Percentiles rank a stretch among this genome's conserved stretches.
These are phyloP conservation scores for Osmozyma mogii DNA, from an alignment of 805 yeast genomes.

Conservation along the genomic window DNA sequence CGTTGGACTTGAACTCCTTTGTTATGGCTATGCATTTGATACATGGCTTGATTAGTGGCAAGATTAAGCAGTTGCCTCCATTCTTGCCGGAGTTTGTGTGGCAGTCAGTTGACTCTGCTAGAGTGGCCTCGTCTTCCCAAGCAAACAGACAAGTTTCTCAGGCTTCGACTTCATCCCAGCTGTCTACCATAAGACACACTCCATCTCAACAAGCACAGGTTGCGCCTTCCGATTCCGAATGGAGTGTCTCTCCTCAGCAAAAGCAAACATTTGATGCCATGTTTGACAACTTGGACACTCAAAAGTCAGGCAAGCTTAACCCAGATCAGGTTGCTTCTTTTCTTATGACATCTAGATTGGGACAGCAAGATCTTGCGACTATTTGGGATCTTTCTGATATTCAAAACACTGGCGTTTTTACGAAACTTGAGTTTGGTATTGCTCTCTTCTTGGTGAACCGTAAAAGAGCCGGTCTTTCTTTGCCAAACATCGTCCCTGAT, in stretches of 20 bases:
- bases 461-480: constrained; percentile 63
- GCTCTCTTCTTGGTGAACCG: constrained; percentile 92
- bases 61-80: constrained; percentile 49
- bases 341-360: constrained; percentile 77
- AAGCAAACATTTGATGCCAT: constrained; percentile 71
- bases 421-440: constrained; percentile 77
- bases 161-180: constrained; percentile 27
- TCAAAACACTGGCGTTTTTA: constrained; percentile 75
- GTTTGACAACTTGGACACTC: constrained; percentile 70
- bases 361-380: constrained; percentile 76
- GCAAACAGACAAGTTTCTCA: constrained; percentile 22
- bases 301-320: constrained; percentile 51
- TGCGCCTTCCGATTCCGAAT: constrained; percentile 31
- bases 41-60: constrained; percentile 66
- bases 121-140: constrained; percentile 1
- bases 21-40: constrained; percentile 92
- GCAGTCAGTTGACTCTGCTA: constrained; percentile 22
- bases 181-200: constrained; percentile 25
- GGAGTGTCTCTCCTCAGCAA: constrained; percentile 64
- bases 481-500: constrained; percentile 75
- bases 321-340: constrained; percentile 83
- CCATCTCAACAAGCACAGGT: constrained; percentile 5
- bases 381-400: constrained; percentile 95
- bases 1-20: constrained; percentile 66
- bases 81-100: constrained; percentile 33